These are phyloP conservation scores for Tillandsia leiboldiana DNA, from an alignment of 176 grass and related monocot genomes.

Conservation along the genomic window DNA sequence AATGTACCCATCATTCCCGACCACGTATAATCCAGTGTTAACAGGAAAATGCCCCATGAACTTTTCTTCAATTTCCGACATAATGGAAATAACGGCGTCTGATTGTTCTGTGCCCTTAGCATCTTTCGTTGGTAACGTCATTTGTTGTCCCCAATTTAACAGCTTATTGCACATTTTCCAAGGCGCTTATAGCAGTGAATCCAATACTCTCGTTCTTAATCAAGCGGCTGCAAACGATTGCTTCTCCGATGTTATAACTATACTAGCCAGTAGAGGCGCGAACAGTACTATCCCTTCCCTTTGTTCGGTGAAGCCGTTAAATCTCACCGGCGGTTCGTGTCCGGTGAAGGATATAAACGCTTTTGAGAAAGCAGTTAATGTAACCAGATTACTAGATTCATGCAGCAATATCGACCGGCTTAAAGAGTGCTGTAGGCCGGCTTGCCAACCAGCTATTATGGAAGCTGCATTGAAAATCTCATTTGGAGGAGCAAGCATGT, in stretches of 20 bases:
- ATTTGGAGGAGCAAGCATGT: conserved; percentile 42
- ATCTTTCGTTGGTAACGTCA: conserved; percentile 76
- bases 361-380: conserved; percentile 81
- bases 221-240: conserved; percentile 71
- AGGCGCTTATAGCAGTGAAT: conserved; percentile 53
- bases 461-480: conserved; percentile 84
- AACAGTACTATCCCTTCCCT: conserved; percentile 66
- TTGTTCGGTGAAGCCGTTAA: conserved; percentile 66
- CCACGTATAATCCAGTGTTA: conserved; percentile 62
- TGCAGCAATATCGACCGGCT: conserved; percentile 76
- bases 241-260: conserved; percentile 77
- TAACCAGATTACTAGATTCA: conserved; percentile 78
- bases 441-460: conserved; percentile 82
- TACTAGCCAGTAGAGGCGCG: conserved; percentile 72
- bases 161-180: conserved; percentile 95
- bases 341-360: conserved; percentile 72
- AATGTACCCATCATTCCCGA: conserved; percentile 80
- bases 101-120: conserved; percentile 88
- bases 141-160: conserved; percentile 97
- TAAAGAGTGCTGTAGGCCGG: conserved; percentile 89
- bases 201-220: conserved; percentile 59
- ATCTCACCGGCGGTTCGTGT: conserved; percentile 78
- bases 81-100: conserved; percentile 72
- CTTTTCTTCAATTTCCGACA: conserved; percentile 58
- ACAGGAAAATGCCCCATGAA: conserved; percentile 84